phyloP scores from a whole-genome alignment of 495 filamentous ascomycete genomes.

The Talaromyces stipitatus region DNA sequence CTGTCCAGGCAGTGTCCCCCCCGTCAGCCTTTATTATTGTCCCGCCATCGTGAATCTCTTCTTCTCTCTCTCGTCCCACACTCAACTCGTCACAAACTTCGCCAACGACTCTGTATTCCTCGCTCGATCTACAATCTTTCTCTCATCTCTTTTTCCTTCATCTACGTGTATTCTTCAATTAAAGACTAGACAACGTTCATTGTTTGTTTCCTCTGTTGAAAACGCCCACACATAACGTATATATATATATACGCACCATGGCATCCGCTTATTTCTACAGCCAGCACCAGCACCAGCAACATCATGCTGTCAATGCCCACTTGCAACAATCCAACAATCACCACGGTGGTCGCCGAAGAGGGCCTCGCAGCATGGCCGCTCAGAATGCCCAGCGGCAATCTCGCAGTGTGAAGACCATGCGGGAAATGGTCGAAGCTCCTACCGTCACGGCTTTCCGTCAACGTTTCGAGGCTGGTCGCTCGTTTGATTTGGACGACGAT shows the following conservation, averaged over 20 bases:
- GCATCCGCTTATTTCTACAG: constrained; percentile 68
- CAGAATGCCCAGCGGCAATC: constrained; percentile 83
- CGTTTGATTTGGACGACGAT: constrained; percentile 96
- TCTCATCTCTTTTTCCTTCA: neutral
- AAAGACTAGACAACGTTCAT: constrained; percentile 7
- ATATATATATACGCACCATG: constrained; percentile 5
- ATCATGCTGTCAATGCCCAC: constrained; percentile 38
- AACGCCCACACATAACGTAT: constrained; percentile 3
- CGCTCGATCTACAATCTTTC: constrained; percentile 3
- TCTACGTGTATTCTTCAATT: neutral
- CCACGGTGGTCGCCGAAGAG: constrained; percentile 78
- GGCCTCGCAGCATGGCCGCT: constrained; percentile 69
- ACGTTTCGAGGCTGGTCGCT: constrained; percentile 83
- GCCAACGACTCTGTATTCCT: neutral
- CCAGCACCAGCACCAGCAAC: constrained; percentile 55
- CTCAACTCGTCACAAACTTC: constrained; percentile 18
- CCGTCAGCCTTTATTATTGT: constrained; percentile 11
- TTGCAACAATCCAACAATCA: constrained; percentile 64
- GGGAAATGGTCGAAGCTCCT: constrained; percentile 76
- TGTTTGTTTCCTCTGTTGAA: constrained; percentile 1
- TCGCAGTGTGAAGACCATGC: constrained; percentile 73
- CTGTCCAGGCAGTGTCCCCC: neutral
- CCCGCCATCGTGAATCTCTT: constrained; percentile 20
- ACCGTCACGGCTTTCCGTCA: constrained; percentile 68
- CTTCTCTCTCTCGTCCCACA: constrained; percentile 11